Percentiles rank a stretch among this genome's conserved stretches.
Evolutionary conservation across 306 rosid genomes (phyloP).

Genomic region (Castanea mollissima): DNA sequence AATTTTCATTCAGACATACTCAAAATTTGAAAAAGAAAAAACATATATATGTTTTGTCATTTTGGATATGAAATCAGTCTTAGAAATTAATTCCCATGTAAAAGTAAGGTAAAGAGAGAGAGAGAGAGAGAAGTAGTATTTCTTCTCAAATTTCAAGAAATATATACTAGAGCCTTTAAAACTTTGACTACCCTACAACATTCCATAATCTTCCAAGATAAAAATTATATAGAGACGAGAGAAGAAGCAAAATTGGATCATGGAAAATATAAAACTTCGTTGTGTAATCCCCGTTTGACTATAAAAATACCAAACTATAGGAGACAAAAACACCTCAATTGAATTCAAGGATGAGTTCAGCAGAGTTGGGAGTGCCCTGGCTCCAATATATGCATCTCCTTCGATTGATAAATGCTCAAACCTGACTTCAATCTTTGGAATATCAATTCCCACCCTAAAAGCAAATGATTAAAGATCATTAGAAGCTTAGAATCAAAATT

Average conservation of each 20-base stretch:
- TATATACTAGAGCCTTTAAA: too few species aligned
- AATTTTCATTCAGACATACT: neutral
- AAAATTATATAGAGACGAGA: too few species aligned
- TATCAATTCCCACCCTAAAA: constrained; percentile 68
- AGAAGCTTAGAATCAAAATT: neutral
- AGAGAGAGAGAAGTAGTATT: neutral
- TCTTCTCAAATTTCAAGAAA: too few species aligned
- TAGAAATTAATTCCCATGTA: neutral
- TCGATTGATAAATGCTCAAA: constrained; percentile 60
- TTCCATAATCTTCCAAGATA: too few species aligned
- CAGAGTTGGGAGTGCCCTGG: constrained; percentile 78
- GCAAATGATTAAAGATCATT: neutral
- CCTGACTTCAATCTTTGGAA: constrained; percentile 77
- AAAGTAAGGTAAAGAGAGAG: neutral
- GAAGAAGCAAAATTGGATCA: too few species aligned
- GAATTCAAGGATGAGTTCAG: constrained; percentile 60
- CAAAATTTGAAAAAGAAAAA: neutral
- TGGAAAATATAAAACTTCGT: too few species aligned
- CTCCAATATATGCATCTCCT: constrained; percentile 81
- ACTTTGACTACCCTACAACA: too few species aligned
- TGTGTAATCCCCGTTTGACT: too few species aligned
- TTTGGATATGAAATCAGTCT: neutral
- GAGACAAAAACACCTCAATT: constrained; percentile 48
- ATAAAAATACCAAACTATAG: too few species aligned
- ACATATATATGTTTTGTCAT: neutral